A percentile compares a stretch with the other conserved stretches of the same genome.
Conservation (phyloP, 2,329 filamentous ascomycete genomes). For the Bipolaris victoriae region DNA sequence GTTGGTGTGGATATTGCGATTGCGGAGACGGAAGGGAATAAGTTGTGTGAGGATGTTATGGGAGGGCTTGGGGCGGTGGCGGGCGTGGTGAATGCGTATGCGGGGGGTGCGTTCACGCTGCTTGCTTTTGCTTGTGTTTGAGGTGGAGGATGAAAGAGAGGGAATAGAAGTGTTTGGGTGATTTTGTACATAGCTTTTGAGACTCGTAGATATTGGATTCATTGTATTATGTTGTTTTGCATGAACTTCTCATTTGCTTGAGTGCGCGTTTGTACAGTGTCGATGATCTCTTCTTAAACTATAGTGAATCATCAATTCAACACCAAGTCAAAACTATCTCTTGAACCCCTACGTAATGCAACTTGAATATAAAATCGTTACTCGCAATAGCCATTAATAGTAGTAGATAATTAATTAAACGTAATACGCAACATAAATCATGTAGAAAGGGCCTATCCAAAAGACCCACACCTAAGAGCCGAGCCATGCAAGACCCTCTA, state of each 20-base stretch:
- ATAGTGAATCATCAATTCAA: too few species aligned
- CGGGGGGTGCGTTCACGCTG: slow-evolving; percentile 16
- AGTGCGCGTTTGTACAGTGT: too few species aligned
- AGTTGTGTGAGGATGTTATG: slow-evolving; percentile 10
- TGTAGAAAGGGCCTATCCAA: neutral
- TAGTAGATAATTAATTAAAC: neutral
- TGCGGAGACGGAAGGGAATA: neutral
- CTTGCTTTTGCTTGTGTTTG: slow-evolving; percentile 15
- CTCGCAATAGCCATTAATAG: neutral
- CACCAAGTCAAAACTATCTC: too few species aligned
- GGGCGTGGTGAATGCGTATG: slow-evolving; percentile 14
- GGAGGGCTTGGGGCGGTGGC: slow-evolving; percentile 11
- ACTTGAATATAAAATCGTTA: too few species aligned
- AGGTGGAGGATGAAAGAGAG: neutral
- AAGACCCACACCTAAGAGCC: neutral
- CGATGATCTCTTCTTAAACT: too few species aligned
- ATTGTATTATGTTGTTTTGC: too few species aligned
- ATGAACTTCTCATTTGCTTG: too few species aligned
- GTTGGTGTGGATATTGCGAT: neutral
- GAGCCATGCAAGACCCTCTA: neutral
- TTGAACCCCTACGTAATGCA: too few species aligned
- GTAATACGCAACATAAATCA: slow-evolving; percentile 1
- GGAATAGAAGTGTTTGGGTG: too few species aligned
- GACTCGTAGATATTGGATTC: too few species aligned
- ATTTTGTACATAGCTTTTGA: too few species aligned